Percentiles rank a stretch among this genome's conserved stretches.
Conservation (phyloP, 1,284 basidiomycete species). For the Malassezia sp. region DNA sequence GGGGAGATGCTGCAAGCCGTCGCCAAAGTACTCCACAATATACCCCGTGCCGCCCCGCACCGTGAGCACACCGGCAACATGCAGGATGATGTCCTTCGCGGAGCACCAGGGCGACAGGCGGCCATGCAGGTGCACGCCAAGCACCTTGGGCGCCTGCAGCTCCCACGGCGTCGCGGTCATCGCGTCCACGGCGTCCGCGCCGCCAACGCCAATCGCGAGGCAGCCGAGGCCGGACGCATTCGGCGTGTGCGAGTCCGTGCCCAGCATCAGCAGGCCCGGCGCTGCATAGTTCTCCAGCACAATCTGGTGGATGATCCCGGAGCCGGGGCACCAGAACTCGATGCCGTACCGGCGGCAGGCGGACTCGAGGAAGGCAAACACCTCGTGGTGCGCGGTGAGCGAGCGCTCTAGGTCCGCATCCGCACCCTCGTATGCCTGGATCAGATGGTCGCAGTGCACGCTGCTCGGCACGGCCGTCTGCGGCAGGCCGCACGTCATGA, state of each 20-base stretch:
- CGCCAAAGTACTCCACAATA: constrained; percentile 93
- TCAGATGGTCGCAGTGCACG: constrained; percentile 79
- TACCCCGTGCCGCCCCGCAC: constrained; percentile 93
- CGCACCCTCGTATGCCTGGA: constrained; percentile 59
- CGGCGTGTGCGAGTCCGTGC: constrained; percentile 87
- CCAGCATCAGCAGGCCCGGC: constrained; percentile 54
- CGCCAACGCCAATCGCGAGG: constrained; percentile 95
- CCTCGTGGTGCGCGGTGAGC: constrained; percentile 80
- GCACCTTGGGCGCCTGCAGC: constrained; percentile 79
- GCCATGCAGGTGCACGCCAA: constrained; percentile 72
- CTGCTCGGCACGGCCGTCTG: constrained; percentile 79
- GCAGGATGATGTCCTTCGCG: constrained; percentile 89
- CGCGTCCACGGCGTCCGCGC: constrained; percentile 96
- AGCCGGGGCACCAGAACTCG: constrained; percentile 78
- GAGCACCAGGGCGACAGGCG: constrained; percentile 83
- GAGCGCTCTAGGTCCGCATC: constrained; percentile 70
- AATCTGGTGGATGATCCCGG: constrained; percentile 83
- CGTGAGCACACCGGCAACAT: constrained; percentile 85
- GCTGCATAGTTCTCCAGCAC: constrained; percentile 92
- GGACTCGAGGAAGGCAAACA: constrained; percentile 93
- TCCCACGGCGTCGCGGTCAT: constrained; percentile 99
- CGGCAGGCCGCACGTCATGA: constrained; percentile 88
- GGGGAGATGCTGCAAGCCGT: constrained; percentile 79
- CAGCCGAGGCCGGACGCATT: constrained; percentile 97
- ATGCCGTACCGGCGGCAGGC: constrained; percentile 83